Evolutionary conservation across 495 filamentous ascomycete genomes (phyloP).

Genomic region (Penicillium robsamsonii): DNA sequence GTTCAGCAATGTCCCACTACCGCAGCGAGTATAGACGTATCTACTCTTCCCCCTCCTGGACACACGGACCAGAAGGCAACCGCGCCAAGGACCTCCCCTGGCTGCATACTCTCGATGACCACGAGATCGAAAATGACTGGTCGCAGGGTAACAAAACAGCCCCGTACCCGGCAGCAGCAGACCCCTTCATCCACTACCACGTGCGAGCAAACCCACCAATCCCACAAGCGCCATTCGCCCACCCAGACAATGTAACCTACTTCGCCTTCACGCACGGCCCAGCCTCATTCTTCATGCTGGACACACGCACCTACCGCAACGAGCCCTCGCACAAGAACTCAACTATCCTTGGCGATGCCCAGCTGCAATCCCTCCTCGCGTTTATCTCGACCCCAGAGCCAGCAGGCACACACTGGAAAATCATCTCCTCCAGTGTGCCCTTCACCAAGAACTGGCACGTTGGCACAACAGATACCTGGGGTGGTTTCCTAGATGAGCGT

Average conservation of each 20-base stretch:
- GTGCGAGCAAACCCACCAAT: conserved; percentile 76
- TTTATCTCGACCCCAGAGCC: conserved; percentile 71
- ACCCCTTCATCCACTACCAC: conserved; percentile 87
- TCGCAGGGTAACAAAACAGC: conserved; percentile 65
- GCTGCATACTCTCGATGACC: conserved; percentile 95
- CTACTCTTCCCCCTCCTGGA: conserved; percentile 91
- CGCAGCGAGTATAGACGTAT: conserved; percentile 88
- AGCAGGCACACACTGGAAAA: conserved; percentile 84
- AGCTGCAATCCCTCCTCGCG: conserved; percentile 73
- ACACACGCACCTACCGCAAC: conserved; percentile 83
- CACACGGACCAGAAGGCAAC: conserved; percentile 43
- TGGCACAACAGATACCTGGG: conserved; percentile 85
- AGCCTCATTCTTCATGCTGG: conserved; percentile 90
- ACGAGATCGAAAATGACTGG: conserved; percentile 95
- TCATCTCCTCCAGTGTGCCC: conserved; percentile 81
- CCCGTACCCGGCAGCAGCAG: conserved; percentile 70
- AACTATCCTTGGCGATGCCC: conserved; percentile 79
- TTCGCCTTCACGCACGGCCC: conserved; percentile 86
- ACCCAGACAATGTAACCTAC: conserved; percentile 63
- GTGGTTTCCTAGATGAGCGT: conserved; percentile 79
- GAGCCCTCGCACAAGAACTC: conserved; percentile 61
- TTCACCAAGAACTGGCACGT: conserved; percentile 97
- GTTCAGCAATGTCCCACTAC: conserved; percentile 69
- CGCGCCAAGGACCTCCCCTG: conserved; percentile 68
- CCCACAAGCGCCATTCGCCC: conserved; percentile 37